phyloP scores from a whole-genome alignment of 2,329 filamentous ascomycete genomes.

The Thelonectria blattea region DNA sequence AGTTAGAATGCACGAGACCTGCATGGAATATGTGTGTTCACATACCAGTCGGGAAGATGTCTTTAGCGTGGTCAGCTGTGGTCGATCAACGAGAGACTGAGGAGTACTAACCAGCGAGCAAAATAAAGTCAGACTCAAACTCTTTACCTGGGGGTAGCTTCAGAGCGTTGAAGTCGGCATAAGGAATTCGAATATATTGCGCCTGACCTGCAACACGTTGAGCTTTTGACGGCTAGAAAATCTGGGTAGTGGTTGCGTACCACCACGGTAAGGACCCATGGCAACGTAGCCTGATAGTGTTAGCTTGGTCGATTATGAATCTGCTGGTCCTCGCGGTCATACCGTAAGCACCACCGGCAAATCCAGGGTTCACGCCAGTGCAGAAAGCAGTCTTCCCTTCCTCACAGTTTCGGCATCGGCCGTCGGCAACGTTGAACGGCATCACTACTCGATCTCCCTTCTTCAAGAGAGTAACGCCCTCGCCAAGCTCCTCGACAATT shows the following conservation, averaged over 20 bases:
- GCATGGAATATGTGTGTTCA: not conserved
- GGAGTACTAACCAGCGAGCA: slow-evolving; percentile 46
- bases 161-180: slow-evolving; percentile 70
- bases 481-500: slow-evolving; percentile 59
- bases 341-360: slow-evolving; percentile 46
- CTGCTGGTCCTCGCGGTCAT: not conserved
- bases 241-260: slow-evolving; percentile 17
- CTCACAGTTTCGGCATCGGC: slow-evolving; percentile 68
- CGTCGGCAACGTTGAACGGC: slow-evolving; percentile 70
- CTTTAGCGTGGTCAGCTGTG: slow-evolving; percentile 9
- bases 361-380: slow-evolving; percentile 56
- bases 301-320: not conserved
- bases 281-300: slow-evolving; percentile 58
- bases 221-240: not conserved
- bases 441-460: slow-evolving; percentile 69
- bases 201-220: slow-evolving; percentile 54
- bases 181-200: slow-evolving; percentile 69
- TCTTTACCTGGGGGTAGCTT: slow-evolving; percentile 65
- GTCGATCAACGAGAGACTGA: not conserved
- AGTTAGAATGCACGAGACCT: not conserved
- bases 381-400: slow-evolving; percentile 70
- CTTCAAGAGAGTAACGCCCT: slow-evolving; percentile 65
- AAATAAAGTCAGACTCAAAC: slow-evolving; percentile 65
- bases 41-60: slow-evolving; percentile 44
- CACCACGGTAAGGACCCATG: slow-evolving; percentile 59